Evolutionary conservation across 768 basidiomycete genomes (phyloP).

Genomic region (Boletus vermiculosoides): DNA sequence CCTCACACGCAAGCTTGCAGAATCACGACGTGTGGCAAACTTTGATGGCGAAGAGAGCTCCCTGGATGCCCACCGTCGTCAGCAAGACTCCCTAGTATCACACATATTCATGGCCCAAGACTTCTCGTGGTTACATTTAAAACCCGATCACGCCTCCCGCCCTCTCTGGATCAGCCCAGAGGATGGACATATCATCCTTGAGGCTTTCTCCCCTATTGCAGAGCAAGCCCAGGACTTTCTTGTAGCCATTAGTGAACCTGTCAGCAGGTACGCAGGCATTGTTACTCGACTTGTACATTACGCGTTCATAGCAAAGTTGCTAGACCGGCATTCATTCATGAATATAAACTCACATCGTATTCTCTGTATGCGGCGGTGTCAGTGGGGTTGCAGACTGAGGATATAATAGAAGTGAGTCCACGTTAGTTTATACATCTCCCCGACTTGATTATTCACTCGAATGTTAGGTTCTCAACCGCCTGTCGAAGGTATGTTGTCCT

Average conservation of each 20-base stretch:
- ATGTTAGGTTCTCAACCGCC: constrained; percentile 68
- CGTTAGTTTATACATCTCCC: constrained; percentile 14
- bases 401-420: constrained; percentile 89
- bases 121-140: constrained; percentile 83
- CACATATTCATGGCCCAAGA: constrained; percentile 84
- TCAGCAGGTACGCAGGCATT: constrained; percentile 77
- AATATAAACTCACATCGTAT: constrained; percentile 98
- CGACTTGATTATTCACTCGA: constrained; percentile 34
- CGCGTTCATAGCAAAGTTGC: constrained; percentile 13
- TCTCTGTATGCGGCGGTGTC: constrained; percentile 98
- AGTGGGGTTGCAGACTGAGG: constrained; percentile 95
- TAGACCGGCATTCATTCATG: constrained; percentile 97
- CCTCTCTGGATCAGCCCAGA: constrained; percentile 97
- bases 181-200: constrained; percentile 90
- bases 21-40: constrained; percentile 48
- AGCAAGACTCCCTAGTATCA: constrained; percentile 74
- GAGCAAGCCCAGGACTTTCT: constrained; percentile 98
- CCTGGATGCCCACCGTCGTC: constrained; percentile 63
- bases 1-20: constrained; percentile 73
- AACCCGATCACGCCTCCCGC: constrained; percentile 86
- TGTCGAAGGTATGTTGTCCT: constrained; percentile 57
- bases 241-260: constrained; percentile 96
- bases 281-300: constrained; percentile 29
- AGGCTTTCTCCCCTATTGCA: constrained; percentile 96
- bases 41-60: constrained; percentile 46